Base-by-base conservation (phyloP, 768 basidiomycete species). In the Leccinellum albellum region DNA sequence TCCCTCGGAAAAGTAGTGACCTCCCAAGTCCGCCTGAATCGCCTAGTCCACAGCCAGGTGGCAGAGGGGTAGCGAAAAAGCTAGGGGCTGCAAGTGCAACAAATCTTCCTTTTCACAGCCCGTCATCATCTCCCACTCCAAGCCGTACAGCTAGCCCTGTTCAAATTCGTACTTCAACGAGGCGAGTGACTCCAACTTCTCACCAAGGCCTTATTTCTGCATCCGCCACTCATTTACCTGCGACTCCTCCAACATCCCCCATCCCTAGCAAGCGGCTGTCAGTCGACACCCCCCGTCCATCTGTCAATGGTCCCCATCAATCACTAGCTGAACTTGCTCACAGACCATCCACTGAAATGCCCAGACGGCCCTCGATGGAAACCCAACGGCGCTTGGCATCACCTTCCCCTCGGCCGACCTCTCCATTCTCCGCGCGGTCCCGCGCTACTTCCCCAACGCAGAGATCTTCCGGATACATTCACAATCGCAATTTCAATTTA, bases 401-500 rank as follows among this genome's bases (percentile, higher is more conserved):
- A 31, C 62, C 72, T 15, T 71, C 75, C 10, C 72, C 76, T 60
- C 75, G 74, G 62, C 72, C 73, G 21, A 77, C 72, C 51, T 79
- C 79, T 7, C 75, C 81, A 14, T 65, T 79, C 12, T 78, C 80
- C 5, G 68, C 75, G 62, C 80, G 74, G 48, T 74, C 75, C 50
- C 79, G 78, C 44, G 73, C 76, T 7, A 66, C 73, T 35, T 79
- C 80, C 8, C 82, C 83, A 31, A 73, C 72, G 14, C 83, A 80
- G 59, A 75, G 61, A 66, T 55, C 62, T 9, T 44, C 66, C 2
- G 65, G 76, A 26, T 82, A 82, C 67, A 70, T 76, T 23, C 81
- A 84, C 55, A 83, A 79, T 65, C 78, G 80, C 14, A 79, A 82
- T 64, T 75, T 78, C 63, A 88, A 83, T 65, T 74, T 81, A 23